Evolutionary conservation across 345 rosid species (phyloP), one percentile per base, ranked within the genome.

Genomic region (Raphanus raphanistrum): DNA sequence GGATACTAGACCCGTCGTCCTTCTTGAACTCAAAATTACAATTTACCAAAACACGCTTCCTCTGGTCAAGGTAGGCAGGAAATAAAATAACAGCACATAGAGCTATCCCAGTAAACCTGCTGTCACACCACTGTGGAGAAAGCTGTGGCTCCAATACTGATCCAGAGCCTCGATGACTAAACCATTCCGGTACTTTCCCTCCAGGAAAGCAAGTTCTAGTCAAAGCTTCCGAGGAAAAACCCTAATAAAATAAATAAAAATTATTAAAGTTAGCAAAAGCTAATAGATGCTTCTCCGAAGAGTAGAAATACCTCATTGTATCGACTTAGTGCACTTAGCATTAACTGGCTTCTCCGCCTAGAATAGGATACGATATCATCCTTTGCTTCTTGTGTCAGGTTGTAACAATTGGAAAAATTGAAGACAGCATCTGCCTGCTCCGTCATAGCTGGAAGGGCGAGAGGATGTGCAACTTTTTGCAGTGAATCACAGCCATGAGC

Each of bases 131-230:
- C 1, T 69, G 73, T 69, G 17, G 31, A 29, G 15, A n/a, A 5
- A 54, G 63, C 17, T 31, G 54, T 8, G 16, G 29, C 16, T 69
- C 3, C 32, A 69, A 54, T 45, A 69, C 32, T 2, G 73, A 16
- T 29, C 48, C 73, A 16, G 1, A 16, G 0, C 17, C 41, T 69
- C 8, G 48, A 8, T 69, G 16, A 3, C 21, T 31, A 11, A 66
- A 66, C 55, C 55, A 66, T 0, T 17, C 25, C 0, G 70, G 70
- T 38, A 66, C 45, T 33, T 63, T 48, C 67, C 67, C 8, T 33
- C 67, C 67, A 4, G 78, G 78, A 36, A 74, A 74, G 31, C 78
- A 63, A 10, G 63, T 63, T n/a, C 71, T n/a, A 35, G 9, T 8
- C 2, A 48, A 17, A 8, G n/a, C 21, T 13, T 63, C 70, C 2